These are phyloP conservation scores for Pisolithus marmoratus DNA, from an alignment of 768 basidiomycete species.

Conservation along the genomic window DNA sequence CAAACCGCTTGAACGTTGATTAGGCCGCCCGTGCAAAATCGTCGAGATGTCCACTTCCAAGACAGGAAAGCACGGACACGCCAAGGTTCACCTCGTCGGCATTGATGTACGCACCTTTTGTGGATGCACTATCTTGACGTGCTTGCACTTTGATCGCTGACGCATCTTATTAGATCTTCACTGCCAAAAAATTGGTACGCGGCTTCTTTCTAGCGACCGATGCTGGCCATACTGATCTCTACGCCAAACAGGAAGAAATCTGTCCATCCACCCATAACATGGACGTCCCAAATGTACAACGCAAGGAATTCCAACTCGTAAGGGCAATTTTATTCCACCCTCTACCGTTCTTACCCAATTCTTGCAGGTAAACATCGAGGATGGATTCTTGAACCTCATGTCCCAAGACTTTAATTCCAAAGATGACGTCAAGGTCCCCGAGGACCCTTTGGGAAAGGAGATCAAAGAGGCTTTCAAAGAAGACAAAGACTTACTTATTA, in stretches of 20 bases:
- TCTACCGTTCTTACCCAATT: slow-evolving; percentile 1
- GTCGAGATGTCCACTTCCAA: slow-evolving; percentile 99
- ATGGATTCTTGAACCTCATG: slow-evolving; percentile 95
- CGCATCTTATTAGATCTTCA: slow-evolving; percentile 76
- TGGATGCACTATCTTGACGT: slow-evolving; percentile 1
- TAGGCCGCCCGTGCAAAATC: slow-evolving; percentile 95
- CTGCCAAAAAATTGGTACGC: slow-evolving; percentile 90
- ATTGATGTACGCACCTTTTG: slow-evolving; percentile 70
- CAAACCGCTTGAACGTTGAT: slow-evolving; percentile 4
- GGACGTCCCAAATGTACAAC: slow-evolving; percentile 93
- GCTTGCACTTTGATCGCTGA: slow-evolving; percentile 8
- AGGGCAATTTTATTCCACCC: slow-evolving; percentile 18
- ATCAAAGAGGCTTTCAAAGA: slow-evolving; percentile 71
- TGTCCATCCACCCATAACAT: slow-evolving; percentile 99
- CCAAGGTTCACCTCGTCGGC: slow-evolving; percentile 96
- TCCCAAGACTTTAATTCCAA: slow-evolving; percentile 70
- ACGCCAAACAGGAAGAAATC: slow-evolving; percentile 72
- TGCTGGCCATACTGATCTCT: not conserved
- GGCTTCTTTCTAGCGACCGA: slow-evolving; percentile 2
- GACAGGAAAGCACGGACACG: slow-evolving; percentile 99
- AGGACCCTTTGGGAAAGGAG: slow-evolving; percentile 69
- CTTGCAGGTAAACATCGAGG: slow-evolving; percentile 78
- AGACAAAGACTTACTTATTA: slow-evolving; percentile 85
- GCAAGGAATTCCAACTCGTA: slow-evolving; percentile 89
- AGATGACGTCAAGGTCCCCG: slow-evolving; percentile 94